These are phyloP conservation scores for Secale cereale DNA, from an alignment of 176 grass and related monocot species.

Conservation along the genomic window DNA sequence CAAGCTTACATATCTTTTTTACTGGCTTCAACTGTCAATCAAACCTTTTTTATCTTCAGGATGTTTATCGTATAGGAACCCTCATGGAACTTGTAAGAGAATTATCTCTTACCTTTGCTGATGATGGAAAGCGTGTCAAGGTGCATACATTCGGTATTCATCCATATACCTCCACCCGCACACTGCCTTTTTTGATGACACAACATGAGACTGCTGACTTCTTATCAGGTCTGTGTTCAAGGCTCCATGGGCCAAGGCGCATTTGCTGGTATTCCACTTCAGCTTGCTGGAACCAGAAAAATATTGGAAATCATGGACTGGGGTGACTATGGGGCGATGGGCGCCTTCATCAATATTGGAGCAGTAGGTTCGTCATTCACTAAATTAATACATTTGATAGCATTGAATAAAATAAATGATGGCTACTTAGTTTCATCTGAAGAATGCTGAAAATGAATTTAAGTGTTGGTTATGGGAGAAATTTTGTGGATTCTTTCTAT, in stretches of 20 bases:
- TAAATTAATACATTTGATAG: not conserved
- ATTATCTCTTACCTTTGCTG: constrained; percentile 88
- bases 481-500: not conserved
- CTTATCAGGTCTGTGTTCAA: constrained; percentile 91
- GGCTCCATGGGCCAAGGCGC: constrained; percentile 97
- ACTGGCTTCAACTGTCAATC: constrained; percentile 3
- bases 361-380: constrained; percentile 63
- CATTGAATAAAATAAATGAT: constrained; percentile 1
- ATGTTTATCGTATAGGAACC: constrained; percentile 97
- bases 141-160: constrained; percentile 36
- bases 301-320: constrained; percentile 98
- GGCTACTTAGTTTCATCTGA: not conserved
- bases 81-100: constrained; percentile 96
- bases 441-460: constrained; percentile 1
- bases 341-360: constrained; percentile 84
- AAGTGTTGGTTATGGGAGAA: not conserved
- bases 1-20: constrained; percentile 19
- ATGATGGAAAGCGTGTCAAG: constrained; percentile 92
- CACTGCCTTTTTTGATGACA: not conserved
- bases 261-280: constrained; percentile 92
- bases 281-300: constrained; percentile 91
- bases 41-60: constrained; percentile 42
- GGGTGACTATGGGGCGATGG: constrained; percentile 81
- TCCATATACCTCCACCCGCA: not conserved
- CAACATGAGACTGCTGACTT: not conserved